phyloP scores from a whole-genome alignment of 352 stramenopile genomes.

The Phytopythium aichiense region DNA sequence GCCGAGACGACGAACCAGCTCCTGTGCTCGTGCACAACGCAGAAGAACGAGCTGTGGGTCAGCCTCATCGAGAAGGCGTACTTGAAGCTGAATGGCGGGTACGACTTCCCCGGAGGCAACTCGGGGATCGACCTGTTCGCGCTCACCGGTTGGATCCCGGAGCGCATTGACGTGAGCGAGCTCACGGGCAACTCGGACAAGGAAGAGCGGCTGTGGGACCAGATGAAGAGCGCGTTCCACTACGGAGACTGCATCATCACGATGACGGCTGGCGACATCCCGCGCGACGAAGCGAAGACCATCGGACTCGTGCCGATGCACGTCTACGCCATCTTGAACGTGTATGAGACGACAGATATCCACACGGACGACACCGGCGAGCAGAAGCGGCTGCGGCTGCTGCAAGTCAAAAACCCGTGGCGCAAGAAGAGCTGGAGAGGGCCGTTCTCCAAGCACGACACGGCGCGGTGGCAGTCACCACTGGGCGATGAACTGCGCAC shows the following conservation, averaged over 20 bases:
- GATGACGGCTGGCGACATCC: slow-evolving; percentile 89
- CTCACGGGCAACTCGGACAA: slow-evolving; percentile 85
- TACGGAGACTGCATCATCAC: slow-evolving; percentile 98
- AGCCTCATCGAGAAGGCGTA: slow-evolving; percentile 98
- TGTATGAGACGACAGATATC: slow-evolving; percentile 70
- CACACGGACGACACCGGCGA: slow-evolving; percentile 12
- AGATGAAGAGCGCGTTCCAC: slow-evolving; percentile 91
- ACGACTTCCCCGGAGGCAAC: slow-evolving; percentile 97
- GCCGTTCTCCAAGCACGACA: slow-evolving; percentile 73
- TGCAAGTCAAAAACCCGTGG: slow-evolving; percentile 98
- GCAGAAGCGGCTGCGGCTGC: slow-evolving; percentile 56
- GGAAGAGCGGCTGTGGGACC: slow-evolving; percentile 95
- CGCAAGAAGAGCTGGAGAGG: slow-evolving; percentile 84
- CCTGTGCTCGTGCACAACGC: slow-evolving; percentile 81
- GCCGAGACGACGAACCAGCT: slow-evolving; percentile 58
- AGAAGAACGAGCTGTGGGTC: slow-evolving; percentile 88
- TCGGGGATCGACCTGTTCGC: slow-evolving; percentile 97
- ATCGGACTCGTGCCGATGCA: slow-evolving; percentile 95
- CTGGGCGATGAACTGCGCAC: slow-evolving; percentile 54
- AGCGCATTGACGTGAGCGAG: slow-evolving; percentile 79
- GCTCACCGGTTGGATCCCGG: slow-evolving; percentile 98
- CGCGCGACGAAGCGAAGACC: slow-evolving; percentile 52
- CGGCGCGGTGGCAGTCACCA: slow-evolving; percentile 39
- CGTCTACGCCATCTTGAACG: slow-evolving; percentile 95
- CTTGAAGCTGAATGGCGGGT: slow-evolving; percentile 97